Percentiles rank a stretch among this genome's conserved stretches.
Evolutionary conservation across 2,329 filamentous ascomycete species (phyloP).

Genomic region (Myriosclerotinia duriaeana): DNA sequence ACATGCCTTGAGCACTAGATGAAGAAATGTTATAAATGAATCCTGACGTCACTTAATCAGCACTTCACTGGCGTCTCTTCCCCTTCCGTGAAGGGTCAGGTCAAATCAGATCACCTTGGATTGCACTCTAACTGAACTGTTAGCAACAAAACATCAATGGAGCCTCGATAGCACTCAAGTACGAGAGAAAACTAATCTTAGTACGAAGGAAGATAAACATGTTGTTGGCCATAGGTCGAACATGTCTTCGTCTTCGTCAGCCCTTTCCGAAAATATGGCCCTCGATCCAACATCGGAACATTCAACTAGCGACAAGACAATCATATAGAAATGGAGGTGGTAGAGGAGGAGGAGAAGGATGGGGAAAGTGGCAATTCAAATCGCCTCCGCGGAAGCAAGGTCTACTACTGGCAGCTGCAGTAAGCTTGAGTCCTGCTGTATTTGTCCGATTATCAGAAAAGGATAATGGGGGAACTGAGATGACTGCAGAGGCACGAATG

Average conservation of each 20-base stretch:
- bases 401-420: constrained; percentile 33
- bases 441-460: constrained; percentile 60
- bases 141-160: constrained; percentile 30
- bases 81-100: background rate
- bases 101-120: too few species aligned
- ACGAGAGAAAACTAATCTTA: constrained; percentile 5
- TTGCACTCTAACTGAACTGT: background rate
- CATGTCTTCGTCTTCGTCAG: constrained; percentile 48
- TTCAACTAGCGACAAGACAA: constrained; percentile 26
- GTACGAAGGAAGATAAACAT: constrained; percentile 46
- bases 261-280: constrained; percentile 39
- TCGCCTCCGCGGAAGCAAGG: constrained; percentile 25
- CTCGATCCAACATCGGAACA: constrained; percentile 31
- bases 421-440: constrained; percentile 51
- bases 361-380: constrained; percentile 25
- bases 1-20: background rate
- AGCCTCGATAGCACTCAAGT: constrained; percentile 31
- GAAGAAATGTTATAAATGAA: constrained; percentile 6
- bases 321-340: constrained; percentile 25
- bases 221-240: constrained; percentile 47
- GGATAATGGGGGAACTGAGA: constrained; percentile 53
- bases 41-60: constrained; percentile 19
- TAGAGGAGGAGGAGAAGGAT: background rate
- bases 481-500: constrained; percentile 84
- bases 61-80: constrained; percentile 10